Base-by-base conservation (phyloP, 2,329 filamentous ascomycete genomes). In the Botryotinia convoluta region DNA sequence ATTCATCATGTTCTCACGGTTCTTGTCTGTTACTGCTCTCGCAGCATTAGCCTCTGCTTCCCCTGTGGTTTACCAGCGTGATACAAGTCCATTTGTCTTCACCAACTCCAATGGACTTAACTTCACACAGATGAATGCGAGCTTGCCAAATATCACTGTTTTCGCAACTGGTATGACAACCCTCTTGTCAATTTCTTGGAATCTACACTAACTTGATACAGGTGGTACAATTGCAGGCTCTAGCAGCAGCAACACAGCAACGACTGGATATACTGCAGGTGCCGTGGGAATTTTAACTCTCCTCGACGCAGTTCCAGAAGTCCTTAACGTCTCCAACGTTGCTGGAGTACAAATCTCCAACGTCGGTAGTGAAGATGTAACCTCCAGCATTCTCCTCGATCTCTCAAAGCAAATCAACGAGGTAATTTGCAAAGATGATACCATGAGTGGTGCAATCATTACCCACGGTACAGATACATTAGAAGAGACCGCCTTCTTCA, bases 381-480 rank as follows among this genome's bases (percentile, higher is more conserved):
- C 86, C 44, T 81, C 85, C 29, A 82, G 80, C 9, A 83, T 87
- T 71, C 82, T 86, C 48, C 81, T 89, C 32, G 83, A 82, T 39
- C 78, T 90, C 51, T 83, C 85, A 9, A 82, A 85, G 37, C 81
- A 83, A 72, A 85, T 89, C 70, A 85, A 87, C 72, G 77, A 78
- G 20, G 86, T 87, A 72, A 74, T 80, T 48, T 79, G 77, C 72
- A 64, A 75, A 12, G 79, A 79, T 45, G 74, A 74, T 0, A 81
- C 82, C 1, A 80, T 84, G 57, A 77, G 80, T 16, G 88, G 85
- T 51, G 87, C 86, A 10, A 87, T 91, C 9, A 82, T 92, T 71
- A 91, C 89, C 0, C 89, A 91, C 77, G 89, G 90, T 65, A 91
- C 90, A 14, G 90, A 92, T 77, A 90, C 88, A 0, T 83, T 91